Percentiles rank a stretch among this genome's conserved stretches.
Conservation (phyloP, 257 asterid genomes). For the Ehretia macrophylla region DNA sequence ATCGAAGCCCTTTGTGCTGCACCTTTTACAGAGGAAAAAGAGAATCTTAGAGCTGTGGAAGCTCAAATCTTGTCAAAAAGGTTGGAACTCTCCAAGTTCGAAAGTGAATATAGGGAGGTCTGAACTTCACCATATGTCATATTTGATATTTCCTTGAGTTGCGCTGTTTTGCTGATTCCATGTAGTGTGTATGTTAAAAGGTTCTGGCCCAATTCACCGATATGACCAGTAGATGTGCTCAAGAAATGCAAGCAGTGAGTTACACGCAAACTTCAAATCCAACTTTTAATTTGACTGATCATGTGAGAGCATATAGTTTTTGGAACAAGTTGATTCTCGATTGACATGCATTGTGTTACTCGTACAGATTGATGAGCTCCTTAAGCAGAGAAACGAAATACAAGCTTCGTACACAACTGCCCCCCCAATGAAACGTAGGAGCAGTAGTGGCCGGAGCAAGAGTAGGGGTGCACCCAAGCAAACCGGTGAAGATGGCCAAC, state of each 20-base stretch:
- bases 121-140: slow-evolving; percentile 1
- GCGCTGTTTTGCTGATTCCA: slow-evolving; percentile 17
- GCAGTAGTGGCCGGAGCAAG: slow-evolving; percentile 66
- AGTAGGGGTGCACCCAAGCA: slow-evolving; percentile 40
- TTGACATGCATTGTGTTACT: background rate
- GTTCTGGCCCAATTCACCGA: slow-evolving; percentile 93
- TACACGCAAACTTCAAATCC: background rate
- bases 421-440: slow-evolving; percentile 63
- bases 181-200: slow-evolving; percentile 26
- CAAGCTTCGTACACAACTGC: slow-evolving; percentile 72
- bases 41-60: slow-evolving; percentile 76
- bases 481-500: slow-evolving; percentile 39
- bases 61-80: slow-evolving; percentile 83
- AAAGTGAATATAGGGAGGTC: slow-evolving; percentile 95
- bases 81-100: slow-evolving; percentile 86
- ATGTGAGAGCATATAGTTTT: background rate
- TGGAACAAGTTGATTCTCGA: background rate
- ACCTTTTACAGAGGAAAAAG: slow-evolving; percentile 70
- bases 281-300: background rate
- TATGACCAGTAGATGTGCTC: slow-evolving; percentile 91
- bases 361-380: slow-evolving; percentile 83
- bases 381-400: slow-evolving; percentile 75
- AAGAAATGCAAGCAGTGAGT: slow-evolving; percentile 95
- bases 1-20: slow-evolving; percentile 82
- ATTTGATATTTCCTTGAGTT: slow-evolving; percentile 2